Conservation (phyloP, 257 asterid species). For the Ilex aquifolium region DNA sequence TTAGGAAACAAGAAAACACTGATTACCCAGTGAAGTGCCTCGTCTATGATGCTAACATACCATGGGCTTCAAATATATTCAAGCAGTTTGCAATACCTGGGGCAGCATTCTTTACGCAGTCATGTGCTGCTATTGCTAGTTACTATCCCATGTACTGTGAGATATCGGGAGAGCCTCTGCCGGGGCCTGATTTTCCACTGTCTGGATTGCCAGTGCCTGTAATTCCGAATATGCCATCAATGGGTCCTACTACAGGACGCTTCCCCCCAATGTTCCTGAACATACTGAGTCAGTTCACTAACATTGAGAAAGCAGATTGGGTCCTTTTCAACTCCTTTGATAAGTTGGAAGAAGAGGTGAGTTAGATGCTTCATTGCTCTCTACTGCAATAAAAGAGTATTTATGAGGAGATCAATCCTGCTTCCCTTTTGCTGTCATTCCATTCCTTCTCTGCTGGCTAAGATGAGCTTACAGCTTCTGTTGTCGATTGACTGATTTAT, state of each 20-base stretch:
- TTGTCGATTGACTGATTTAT: neutral
- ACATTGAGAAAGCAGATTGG: constrained; percentile 46
- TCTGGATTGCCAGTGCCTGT: constrained; percentile 33
- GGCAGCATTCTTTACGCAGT: constrained; percentile 55
- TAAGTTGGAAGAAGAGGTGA: constrained; percentile 52
- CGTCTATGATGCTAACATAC: constrained; percentile 48
- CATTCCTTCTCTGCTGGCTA: neutral
- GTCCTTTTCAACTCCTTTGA: constrained; percentile 56
- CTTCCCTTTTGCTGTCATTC: neutral
- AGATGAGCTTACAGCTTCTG: neutral
- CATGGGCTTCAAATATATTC: constrained; percentile 44
- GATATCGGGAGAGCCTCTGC: constrained; percentile 22
- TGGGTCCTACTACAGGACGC: constrained; percentile 38
- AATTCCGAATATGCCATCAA: constrained; percentile 44
- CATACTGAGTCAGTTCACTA: constrained; percentile 39
- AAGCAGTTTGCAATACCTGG: constrained; percentile 24
- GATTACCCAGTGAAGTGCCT: constrained; percentile 42
- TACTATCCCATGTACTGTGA: constrained; percentile 51
- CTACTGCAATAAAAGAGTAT: too few species aligned
- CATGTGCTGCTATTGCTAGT: constrained; percentile 49
- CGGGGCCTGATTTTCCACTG: constrained; percentile 25
- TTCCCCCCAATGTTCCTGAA: constrained; percentile 37
- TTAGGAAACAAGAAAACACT: constrained; percentile 21
- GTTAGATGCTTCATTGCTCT: neutral
- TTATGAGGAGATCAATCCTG: too few species aligned